Evolutionary conservation across 306 rosid species (phyloP).

Genomic region (Medicago arabica): DNA sequence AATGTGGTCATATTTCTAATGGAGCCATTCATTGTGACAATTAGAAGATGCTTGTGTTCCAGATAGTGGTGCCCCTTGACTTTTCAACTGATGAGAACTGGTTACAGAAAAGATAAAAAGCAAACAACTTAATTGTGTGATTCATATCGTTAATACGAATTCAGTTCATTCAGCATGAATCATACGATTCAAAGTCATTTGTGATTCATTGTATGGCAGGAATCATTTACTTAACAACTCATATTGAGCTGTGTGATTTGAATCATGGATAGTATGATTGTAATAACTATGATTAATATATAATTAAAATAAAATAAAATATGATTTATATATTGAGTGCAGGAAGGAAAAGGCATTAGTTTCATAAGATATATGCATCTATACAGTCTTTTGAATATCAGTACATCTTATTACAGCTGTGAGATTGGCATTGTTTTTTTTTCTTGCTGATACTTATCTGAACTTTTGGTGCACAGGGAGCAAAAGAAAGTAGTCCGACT

Average conservation of each 20-base stretch:
- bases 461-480: conserved; percentile 62
- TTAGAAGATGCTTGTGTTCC: too few species aligned
- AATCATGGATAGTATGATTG: neutral
- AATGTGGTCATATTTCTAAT: conserved; percentile 25
- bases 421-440: conserved; percentile 33
- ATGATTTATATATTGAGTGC: too few species aligned
- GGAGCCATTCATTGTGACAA: neutral
- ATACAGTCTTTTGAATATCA: neutral
- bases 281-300: neutral
- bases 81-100: too few species aligned
- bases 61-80: neutral
- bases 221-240: neutral
- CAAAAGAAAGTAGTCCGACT: conserved; percentile 71
- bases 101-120: too few species aligned
- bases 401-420: neutral
- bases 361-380: conserved; percentile 15
- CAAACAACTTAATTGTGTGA: neutral
- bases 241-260: neutral
- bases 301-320: too few species aligned
- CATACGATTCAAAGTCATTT: neutral
- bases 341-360: conserved; percentile 4
- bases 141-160: neutral
- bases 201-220: neutral
- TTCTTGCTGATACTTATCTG: conserved; percentile 15
- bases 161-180: too few species aligned